phyloP scores from a whole-genome alignment of 768 basidiomycete species.

The Phallus indusiatus region DNA sequence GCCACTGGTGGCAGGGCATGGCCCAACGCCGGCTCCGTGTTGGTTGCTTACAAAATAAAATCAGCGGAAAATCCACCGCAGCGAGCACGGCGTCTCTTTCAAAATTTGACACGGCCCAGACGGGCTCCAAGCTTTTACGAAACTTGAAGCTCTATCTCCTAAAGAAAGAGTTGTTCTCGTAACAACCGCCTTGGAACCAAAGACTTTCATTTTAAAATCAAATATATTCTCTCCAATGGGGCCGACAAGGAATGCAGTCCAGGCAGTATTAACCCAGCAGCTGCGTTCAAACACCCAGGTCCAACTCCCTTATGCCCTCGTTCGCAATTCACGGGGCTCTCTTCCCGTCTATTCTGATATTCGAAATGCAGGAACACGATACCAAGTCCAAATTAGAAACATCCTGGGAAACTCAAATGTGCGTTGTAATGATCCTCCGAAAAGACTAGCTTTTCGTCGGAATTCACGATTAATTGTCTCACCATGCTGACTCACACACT shows the following conservation, averaged over 20 bases:
- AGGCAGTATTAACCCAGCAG: neutral
- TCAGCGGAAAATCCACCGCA: no score
- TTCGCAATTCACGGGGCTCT: conserved; percentile 55
- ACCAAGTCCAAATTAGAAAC: conserved; percentile 53
- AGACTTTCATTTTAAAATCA: neutral
- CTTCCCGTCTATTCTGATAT: conserved; percentile 72
- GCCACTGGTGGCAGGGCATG: no score
- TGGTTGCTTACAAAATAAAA: no score
- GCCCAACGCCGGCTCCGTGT: no score
- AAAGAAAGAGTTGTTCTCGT: no score
- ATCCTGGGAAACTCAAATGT: conserved; percentile 56
- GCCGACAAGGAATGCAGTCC: neutral
- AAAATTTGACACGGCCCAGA: no score
- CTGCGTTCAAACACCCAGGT: neutral
- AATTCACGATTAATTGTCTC: neutral
- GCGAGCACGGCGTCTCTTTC: no score
- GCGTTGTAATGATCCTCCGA: conserved; percentile 16
- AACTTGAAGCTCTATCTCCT: no score
- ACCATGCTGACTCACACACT: neutral
- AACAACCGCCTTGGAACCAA: no score
- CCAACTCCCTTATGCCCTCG: conserved; percentile 43
- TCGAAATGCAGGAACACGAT: conserved; percentile 53
- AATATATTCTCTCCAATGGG: neutral
- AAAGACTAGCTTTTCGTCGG: neutral
- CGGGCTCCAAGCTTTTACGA: no score